Evolutionary conservation across 1,284 basidiomycete species (phyloP), one percentile per base, ranked within the genome.

Genomic region (Trametes pubescens): DNA sequence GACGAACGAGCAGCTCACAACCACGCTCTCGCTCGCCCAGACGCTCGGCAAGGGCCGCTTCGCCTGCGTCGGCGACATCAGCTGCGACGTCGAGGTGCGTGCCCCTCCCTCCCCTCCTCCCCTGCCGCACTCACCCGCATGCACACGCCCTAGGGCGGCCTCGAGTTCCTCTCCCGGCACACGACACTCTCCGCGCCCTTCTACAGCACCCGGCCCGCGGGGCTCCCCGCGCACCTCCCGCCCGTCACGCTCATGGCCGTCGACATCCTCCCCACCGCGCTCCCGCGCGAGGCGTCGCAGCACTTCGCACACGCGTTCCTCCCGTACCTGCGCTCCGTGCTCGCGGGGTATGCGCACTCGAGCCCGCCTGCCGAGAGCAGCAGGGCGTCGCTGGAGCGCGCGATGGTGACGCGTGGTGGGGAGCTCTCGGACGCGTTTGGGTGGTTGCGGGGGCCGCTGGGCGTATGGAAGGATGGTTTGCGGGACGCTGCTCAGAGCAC

Each of bases 191-290:
- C 91, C 26, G 79, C 85, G 21, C 95, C 95, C 0, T 89, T 87
- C 72, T 95, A 88, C 75, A 83, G 80, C 40, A 75, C 82, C 67
- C 82, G 77, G 34, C 85, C 84, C 0, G 61, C 73, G 3, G 71
- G 74, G 9, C 77, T 82, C 13, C 82, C 82, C 1, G 69, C 77
- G 0, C 74, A 83, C 57, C 79, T 87, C 2, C 86, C 86, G 0
- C 80, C 83, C 0, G 82, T 94, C 4, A 86, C 91, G 57, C 87
- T 96, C 71, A 94, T 95, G 86, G 86, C 92, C 0, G 90, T 95
- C 55, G 95, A 97, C 72, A 96, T 97, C 68, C 84, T 96, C 2
- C 95, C 95, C 0, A 86, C 94, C 0, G 87, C 91, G 58, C 82
- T 97, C 16, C 92, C 94, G 24, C 78, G 86, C 51, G 94, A 96